A percentile compares a stretch with the other conserved stretches of the same genome.
Evolutionary conservation across 1,139 yeast genomes (phyloP).

Genomic region (Pichia sp.): DNA sequence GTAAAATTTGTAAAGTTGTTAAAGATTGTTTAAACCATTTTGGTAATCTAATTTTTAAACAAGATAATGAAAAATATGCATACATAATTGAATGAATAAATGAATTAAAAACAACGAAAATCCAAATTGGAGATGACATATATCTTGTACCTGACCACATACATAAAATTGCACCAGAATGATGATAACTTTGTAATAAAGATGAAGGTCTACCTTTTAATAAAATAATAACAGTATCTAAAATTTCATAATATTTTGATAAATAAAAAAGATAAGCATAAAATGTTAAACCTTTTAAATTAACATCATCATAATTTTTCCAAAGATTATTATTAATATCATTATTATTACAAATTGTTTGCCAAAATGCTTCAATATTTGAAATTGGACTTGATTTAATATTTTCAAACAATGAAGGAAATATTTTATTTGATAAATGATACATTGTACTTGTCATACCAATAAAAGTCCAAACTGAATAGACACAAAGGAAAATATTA

Average conservation of each 20-base stretch:
- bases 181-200: slow-evolving; percentile 69
- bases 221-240: slow-evolving; percentile 63
- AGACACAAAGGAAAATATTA: slow-evolving; percentile 55
- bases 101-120: slow-evolving; percentile 73
- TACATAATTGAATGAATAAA: slow-evolving; percentile 75
- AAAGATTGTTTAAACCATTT: slow-evolving; percentile 49
- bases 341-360: slow-evolving; percentile 49
- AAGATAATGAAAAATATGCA: slow-evolving; percentile 60
- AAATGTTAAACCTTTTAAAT: slow-evolving; percentile 43
- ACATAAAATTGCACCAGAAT: slow-evolving; percentile 77
- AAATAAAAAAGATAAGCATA: slow-evolving; percentile 66
- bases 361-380: slow-evolving; percentile 41
- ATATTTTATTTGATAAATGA: slow-evolving; percentile 28
- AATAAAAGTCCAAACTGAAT: slow-evolving; percentile 66
- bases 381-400: slow-evolving; percentile 12
- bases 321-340: slow-evolving; percentile 51
- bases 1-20: slow-evolving; percentile 66
- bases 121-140: slow-evolving; percentile 75
- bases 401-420: slow-evolving; percentile 24
- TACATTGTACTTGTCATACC: slow-evolving; percentile 57
- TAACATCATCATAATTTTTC: slow-evolving; percentile 29
- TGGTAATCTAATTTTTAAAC: slow-evolving; percentile 58
- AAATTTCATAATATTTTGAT: slow-evolving; percentile 67
- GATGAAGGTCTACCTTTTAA: slow-evolving; percentile 67
- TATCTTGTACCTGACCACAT: slow-evolving; percentile 78